Base-by-base conservation (phyloP, 2,329 filamentous ascomycete species). In the Diaporthe vaccinii region DNA sequence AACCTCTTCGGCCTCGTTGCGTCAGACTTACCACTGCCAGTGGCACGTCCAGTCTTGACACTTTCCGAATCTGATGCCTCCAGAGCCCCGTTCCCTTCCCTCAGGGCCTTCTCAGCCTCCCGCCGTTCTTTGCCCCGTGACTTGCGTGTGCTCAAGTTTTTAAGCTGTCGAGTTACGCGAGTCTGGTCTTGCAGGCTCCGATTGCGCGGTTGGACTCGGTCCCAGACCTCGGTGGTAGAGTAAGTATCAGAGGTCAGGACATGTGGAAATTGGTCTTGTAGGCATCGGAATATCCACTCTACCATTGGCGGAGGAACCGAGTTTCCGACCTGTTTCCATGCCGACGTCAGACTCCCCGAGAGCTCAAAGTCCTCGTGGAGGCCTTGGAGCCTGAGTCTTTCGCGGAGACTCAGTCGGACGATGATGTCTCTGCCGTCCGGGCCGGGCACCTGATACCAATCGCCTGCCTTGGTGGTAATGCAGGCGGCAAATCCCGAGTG, bases 381-480 rank as follows among this genome's bases (percentile, higher is more conserved):
- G 46, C 62, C 62, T 20, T 68, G 62, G 15, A 68, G 2, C 20
- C 62, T 53, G 22, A 51, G 44, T 10, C 7, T 36, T 17, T 39
- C 46, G 25, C 17, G 14, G 14, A 53, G 12, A 20, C 22, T 68
- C 20, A 68, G 22, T 6, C 2, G 62, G 31, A 46, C 28, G 22
- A 68, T 51, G 4, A 53, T 39, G 36, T 44, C 41, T 20, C 2
- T 51, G 5, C 44, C 62, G 28, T 36, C 62, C 17, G 7, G 46
- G 5, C 46, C 22, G 12, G 62, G 44, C 10, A 68, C 44, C 44
- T 68, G 46, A 25, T 68, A 68, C 44, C 44, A 68, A 22, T 68
- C 31, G 22, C 22, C 15, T 15, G 14, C 10, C 12, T 3, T 5
- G 14, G 62, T 68, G 20, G 22, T 22, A 12, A 68, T 14, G 44